phyloP scores from a whole-genome alignment of 2,329 filamentous ascomycete species.

The Pseudocercospora crystallina region DNA sequence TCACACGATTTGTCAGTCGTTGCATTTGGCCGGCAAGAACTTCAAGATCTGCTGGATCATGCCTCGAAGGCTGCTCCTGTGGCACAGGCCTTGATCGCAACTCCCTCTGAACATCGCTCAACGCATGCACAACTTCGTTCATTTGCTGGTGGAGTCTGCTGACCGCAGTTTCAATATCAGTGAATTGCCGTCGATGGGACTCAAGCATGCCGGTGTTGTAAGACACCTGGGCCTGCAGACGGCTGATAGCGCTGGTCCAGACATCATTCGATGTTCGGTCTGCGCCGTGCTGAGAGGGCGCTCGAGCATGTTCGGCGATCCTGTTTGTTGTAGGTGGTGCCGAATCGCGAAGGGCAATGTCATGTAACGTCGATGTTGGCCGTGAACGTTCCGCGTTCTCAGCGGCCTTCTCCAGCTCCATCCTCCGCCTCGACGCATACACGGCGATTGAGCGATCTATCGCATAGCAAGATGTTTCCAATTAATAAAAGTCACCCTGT shows the following conservation, averaged over 20 bases:
- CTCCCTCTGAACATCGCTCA: constrained; percentile 41
- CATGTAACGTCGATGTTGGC: constrained; percentile 21
- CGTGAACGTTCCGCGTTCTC: constrained; percentile 19
- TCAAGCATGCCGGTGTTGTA: constrained; percentile 46
- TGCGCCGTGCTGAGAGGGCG: constrained; percentile 7
- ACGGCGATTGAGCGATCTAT: background rate
- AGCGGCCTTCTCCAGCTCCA: constrained; percentile 23
- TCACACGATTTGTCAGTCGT: constrained; percentile 43
- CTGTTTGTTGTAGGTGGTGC: constrained; percentile 13
- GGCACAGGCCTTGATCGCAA: constrained; percentile 29
- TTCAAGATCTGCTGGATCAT: constrained; percentile 42
- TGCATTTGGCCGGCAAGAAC: constrained; percentile 43
- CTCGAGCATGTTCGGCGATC: constrained; percentile 16
- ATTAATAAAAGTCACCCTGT: no score
- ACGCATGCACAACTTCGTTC: constrained; percentile 31
- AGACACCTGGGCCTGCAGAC: constrained; percentile 50
- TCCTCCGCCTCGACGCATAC: constrained; percentile 7
- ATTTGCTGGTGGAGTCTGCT: constrained; percentile 43
- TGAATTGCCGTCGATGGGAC: constrained; percentile 42
- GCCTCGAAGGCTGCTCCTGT: constrained; percentile 18
- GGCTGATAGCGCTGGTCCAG: constrained; percentile 43
- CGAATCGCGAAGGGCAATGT: constrained; percentile 27
- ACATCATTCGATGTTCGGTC: constrained; percentile 28
- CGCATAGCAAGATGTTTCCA: background rate
- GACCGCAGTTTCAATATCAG: constrained; percentile 42